Evolutionary conservation across 192 early-diverging fungal species (phyloP).

Genomic region (Coemansia sp.): DNA sequence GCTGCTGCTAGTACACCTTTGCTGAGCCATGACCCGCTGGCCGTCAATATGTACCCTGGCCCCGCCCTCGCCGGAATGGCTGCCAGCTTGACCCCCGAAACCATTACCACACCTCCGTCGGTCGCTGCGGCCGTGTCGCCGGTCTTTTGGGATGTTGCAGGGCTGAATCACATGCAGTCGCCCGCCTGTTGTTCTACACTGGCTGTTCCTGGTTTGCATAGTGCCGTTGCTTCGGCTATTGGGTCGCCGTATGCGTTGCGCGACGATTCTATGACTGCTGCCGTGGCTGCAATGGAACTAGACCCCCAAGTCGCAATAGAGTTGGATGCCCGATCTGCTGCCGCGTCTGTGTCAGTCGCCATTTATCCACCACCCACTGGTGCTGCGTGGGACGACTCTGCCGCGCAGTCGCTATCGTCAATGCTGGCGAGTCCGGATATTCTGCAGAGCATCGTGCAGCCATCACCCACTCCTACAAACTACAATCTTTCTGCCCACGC

Average conservation of each 20-base stretch:
- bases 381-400: constrained; percentile 22
- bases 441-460: constrained; percentile 42
- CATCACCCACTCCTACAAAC: constrained; percentile 26
- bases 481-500: constrained; percentile 36
- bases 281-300: constrained; percentile 9
- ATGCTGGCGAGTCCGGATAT: constrained; percentile 38
- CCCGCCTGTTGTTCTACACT: background rate
- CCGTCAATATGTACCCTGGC: constrained; percentile 11
- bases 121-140: constrained; percentile 11
- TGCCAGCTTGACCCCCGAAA: background rate
- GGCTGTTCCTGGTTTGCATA: constrained; percentile 8
- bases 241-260: constrained; percentile 1
- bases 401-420: constrained; percentile 20
- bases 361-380: constrained; percentile 29
- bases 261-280: background rate
- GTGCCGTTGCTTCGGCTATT: background rate
- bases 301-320: background rate
- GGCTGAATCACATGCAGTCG: background rate
- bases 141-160: constrained; percentile 28
- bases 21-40: constrained; percentile 6
- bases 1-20: constrained; percentile 4
- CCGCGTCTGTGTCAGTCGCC: constrained; percentile 12
- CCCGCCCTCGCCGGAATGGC: constrained; percentile 3
- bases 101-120: background rate
- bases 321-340: background rate